Evolutionary conservation across 176 grass and related monocot species (phyloP).

Genomic region (Pontederia paniculata): DNA sequence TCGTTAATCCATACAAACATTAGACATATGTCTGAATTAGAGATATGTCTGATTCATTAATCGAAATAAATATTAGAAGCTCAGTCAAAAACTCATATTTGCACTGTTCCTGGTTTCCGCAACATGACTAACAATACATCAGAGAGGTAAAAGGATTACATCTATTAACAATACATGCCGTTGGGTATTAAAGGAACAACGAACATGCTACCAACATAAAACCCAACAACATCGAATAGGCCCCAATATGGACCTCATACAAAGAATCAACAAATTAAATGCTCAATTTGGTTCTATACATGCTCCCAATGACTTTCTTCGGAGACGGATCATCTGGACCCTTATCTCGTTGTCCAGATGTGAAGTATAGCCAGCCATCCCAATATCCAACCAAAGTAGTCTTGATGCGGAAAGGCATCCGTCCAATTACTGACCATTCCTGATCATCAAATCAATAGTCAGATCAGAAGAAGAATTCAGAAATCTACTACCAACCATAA

Average conservation of each 20-base stretch:
- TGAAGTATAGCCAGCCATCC: constrained; percentile 91
- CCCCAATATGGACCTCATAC: neutral
- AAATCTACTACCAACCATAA: neutral
- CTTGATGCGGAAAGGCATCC: constrained; percentile 93
- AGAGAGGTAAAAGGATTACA: no score
- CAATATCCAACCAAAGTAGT: constrained; percentile 88
- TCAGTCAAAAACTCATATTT: no score
- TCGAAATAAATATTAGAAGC: no score
- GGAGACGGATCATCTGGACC: constrained; percentile 67
- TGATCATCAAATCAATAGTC: constrained; percentile 17
- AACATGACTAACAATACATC: no score
- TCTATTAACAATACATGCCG: no score
- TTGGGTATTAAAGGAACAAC: no score
- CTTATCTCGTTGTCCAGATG: constrained; percentile 88
- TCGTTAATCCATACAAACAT: no score
- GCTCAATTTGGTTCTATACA: constrained; percentile 78
- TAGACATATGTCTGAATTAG: no score
- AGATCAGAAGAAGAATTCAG: neutral
- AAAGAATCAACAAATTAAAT: constrained; percentile 22
- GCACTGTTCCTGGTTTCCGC: no score
- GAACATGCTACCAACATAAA: no score
- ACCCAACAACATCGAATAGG: neutral
- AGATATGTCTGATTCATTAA: no score
- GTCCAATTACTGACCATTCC: constrained; percentile 82
- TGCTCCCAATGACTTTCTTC: constrained; percentile 66